Conservation (phyloP, 371 early-diverging fungal species). For the Conidiobolus incongruus region DNA sequence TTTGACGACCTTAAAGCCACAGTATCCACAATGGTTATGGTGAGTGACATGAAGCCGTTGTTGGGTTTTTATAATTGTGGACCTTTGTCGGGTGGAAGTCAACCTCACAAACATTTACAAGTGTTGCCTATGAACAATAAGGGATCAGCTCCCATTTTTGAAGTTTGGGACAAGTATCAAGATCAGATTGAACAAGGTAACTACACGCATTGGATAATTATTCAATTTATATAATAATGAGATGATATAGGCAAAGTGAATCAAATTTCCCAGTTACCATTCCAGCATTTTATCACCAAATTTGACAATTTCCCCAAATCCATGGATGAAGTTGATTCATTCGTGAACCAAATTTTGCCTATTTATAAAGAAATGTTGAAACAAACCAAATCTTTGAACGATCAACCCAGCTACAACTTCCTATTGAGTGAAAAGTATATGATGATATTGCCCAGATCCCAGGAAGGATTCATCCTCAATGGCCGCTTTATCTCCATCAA, state of each 20-base stretch:
- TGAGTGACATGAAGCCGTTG: not conserved
- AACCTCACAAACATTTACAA: constrained; percentile 2
- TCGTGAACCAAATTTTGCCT: not conserved
- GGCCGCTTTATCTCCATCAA: not conserved
- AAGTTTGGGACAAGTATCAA: not conserved
- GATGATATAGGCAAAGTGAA: not conserved
- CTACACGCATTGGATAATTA: not conserved
- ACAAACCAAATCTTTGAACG: not conserved
- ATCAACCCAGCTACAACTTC: not conserved
- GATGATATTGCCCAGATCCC: not conserved
- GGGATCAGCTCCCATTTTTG: not conserved
- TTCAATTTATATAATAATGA: not conserved
- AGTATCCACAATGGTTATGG: not conserved
- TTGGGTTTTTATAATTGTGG: constrained; percentile 4
- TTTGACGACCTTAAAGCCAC: not conserved
- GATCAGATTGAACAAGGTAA: not conserved
- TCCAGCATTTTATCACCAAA: not conserved
- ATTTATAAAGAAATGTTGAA: not conserved
- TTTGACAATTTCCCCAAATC: not conserved
- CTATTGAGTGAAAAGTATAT: not conserved
- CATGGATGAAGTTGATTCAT: not conserved
- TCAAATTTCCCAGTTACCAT: not conserved
- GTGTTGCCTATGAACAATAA: not conserved
- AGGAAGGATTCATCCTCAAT: not conserved
- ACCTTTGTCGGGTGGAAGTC: not conserved